Evolutionary conservation across 768 basidiomycete genomes (phyloP), one percentile per base, ranked within the genome.

Genomic region (Panaeolus papilionaceus): DNA sequence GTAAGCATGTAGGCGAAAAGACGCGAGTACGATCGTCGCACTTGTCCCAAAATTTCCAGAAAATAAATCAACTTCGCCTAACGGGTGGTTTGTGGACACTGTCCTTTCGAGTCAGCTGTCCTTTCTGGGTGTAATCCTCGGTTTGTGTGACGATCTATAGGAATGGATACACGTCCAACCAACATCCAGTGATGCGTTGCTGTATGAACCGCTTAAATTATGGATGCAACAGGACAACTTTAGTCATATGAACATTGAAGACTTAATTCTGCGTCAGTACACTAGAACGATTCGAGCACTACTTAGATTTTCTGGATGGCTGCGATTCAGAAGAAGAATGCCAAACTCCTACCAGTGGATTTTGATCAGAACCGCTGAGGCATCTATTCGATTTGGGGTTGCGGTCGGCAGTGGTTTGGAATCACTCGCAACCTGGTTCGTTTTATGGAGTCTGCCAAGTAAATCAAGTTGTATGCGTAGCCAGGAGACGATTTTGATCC

Each of bases 41-140:
- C 54, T 33, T 33, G 9, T 12, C 54, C 14, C 26, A 58, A 58
- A 33, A 58, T 9, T 33, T 58, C n/a, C 54, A 16, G n/a, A 33
- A 58, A 23, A 26, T 26, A 6, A 51, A 18, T 7, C 9, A 2
- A 16, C 14, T 6, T 18, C 2, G 14, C 18, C 8, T 23, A 8
- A 20, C 7, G 12, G 0, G 4, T 51, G 47, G 8, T 6, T 16
- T 44, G 5, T 33, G 33, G 33, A 33, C 33, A 33, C 3, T 33
- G 33, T 44, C 16, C 18, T 18, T 16, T 26, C n/a, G 54, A 58
- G 54, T 58, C 54, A 58, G 26, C 26, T 37, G 33, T 12, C 54
- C 54, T 58, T 58, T 58, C 54, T 58, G 12, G 54, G 54, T 16
- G 6, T 58, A 28, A 58, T 58, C 54, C 26, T 23, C 47, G 20